Evolutionary conservation across 768 basidiomycete species (phyloP), one percentile per base, ranked within the genome.

Genomic region (Lyophyllum semitale): DNA sequence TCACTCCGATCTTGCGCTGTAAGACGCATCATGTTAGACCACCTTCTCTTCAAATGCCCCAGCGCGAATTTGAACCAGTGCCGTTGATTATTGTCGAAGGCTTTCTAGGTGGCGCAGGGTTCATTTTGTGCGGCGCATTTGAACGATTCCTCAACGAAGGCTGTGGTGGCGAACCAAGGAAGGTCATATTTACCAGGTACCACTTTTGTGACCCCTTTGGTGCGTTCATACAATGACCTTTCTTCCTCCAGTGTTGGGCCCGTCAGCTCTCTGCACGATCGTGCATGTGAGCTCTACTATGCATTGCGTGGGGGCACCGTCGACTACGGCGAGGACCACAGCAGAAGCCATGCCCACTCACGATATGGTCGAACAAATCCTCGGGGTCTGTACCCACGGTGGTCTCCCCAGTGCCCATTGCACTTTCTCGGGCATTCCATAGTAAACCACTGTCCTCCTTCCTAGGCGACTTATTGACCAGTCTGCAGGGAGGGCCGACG

Each of bases 371-470:
- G 79, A 38, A 69, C 63, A 2, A 66, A 76, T 58, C 33, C 58
- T 1, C 30, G 51, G n/a, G 80, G 78, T 1, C 60, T 78, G 18
- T 82, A 81, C 61, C 77, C 80, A 2, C 59, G 68, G 40, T 82
- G 81, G 80, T 79, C 77, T 3, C 35, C n/a, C 18, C 56, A 65
- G 29, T 60, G 58, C 2, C 80, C 80, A 0, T 59, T 83, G 17
- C 80, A 82, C 63, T 79, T 83, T 54, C 52, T 82, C 8, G 80
- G 77, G 2, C 77, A 81, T 62, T 81, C 79, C 0, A 68, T 81
- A 49, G 80, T 78, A 58, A 51, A 12, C n/a, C 17, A 30, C 23
- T n/a, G 3, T 5, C 4, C 48, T 53, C 18, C 35, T 20, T 11
- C 23, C 4, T 17, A 12, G 6, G n/a, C 25, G n/a, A 8, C 43